These are phyloP conservation scores for Globisporangium parvum DNA, from an alignment of 352 stramenopile genomes.

Conservation along the genomic window DNA sequence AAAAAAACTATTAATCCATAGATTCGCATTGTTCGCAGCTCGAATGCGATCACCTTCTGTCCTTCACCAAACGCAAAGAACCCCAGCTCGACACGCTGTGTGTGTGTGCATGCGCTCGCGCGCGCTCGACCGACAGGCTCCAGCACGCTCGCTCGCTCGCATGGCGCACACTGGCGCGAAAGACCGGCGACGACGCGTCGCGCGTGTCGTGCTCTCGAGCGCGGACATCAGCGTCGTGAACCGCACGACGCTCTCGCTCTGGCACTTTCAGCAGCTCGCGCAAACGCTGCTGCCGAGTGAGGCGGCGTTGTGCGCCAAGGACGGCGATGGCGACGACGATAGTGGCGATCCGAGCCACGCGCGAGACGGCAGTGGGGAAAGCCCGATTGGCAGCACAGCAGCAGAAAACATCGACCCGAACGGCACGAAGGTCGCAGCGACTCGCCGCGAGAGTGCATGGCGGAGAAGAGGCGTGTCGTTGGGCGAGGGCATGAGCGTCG, in stretches of 20 bases:
- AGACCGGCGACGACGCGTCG: conserved; percentile 23
- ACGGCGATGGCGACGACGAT: conserved; percentile 1
- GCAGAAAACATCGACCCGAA: conserved; percentile 7
- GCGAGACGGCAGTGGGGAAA: not conserved
- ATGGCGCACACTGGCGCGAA: not conserved
- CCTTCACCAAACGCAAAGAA: no score
- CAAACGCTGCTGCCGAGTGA: conserved; percentile 34
- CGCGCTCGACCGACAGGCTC: no score
- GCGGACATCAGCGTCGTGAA: conserved; percentile 65
- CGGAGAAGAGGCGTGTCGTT: conserved; percentile 26
- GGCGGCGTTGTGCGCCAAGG: not conserved
- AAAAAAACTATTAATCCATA: no score
- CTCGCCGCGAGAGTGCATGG: not conserved
- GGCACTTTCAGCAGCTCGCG: conserved; percentile 70
- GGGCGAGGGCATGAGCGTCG: conserved; percentile 68
- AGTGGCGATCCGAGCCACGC: not conserved
- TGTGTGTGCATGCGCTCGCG: no score
- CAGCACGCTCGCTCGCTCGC: not conserved
- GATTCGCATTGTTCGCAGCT: no score
- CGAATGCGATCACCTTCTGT: no score
- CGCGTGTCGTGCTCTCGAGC: conserved; percentile 52
- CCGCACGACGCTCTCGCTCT: conserved; percentile 67
- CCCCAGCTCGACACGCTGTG: no score
- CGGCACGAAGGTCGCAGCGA: conserved; percentile 1
- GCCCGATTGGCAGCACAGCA: conserved; percentile 5